phyloP scores from a whole-genome alignment of 495 filamentous ascomycete genomes.

The Aspergillus sclerotiicarbonarius region DNA sequence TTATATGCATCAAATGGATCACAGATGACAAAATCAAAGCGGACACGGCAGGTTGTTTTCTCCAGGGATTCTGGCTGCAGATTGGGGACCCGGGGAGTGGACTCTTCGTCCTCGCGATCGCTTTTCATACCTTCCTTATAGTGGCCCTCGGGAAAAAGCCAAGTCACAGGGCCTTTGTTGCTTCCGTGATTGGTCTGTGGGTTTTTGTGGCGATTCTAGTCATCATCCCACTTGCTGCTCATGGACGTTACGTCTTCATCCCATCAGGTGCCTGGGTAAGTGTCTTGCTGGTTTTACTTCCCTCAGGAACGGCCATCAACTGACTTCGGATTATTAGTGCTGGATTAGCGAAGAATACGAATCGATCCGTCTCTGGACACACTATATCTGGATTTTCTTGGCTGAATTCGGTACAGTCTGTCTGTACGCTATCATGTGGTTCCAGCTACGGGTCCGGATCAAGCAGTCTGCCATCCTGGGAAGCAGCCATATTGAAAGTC shows the following conservation, averaged over 20 bases:
- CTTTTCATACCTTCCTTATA: constrained; percentile 64
- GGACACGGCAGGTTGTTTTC: constrained; percentile 58
- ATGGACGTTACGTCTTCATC: constrained; percentile 59
- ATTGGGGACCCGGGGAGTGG: constrained; percentile 69
- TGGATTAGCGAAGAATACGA: constrained; percentile 66
- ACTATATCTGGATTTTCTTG: constrained; percentile 81
- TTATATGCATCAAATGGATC: constrained; percentile 64
- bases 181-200: constrained; percentile 54
- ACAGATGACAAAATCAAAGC: constrained; percentile 53
- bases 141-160: constrained; percentile 59
- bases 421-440: constrained; percentile 64
- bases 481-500: constrained; percentile 37
- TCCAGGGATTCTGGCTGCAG: constrained; percentile 70
- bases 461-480: constrained; percentile 39
- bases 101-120: constrained; percentile 68
- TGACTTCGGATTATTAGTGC: constrained; percentile 46
- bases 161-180: constrained; percentile 52
- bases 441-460: constrained; percentile 53
- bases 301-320: not conserved
- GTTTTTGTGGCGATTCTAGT: constrained; percentile 57
- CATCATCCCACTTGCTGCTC: constrained; percentile 50
- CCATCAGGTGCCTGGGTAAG: constrained; percentile 63
- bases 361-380: constrained; percentile 62
- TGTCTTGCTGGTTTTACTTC: not conserved
- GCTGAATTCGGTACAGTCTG: constrained; percentile 60